A percentile compares a stretch with the other conserved stretches of the same genome.
Conservation (phyloP, 129 eudicot species). For the Calendula officinalis region DNA sequence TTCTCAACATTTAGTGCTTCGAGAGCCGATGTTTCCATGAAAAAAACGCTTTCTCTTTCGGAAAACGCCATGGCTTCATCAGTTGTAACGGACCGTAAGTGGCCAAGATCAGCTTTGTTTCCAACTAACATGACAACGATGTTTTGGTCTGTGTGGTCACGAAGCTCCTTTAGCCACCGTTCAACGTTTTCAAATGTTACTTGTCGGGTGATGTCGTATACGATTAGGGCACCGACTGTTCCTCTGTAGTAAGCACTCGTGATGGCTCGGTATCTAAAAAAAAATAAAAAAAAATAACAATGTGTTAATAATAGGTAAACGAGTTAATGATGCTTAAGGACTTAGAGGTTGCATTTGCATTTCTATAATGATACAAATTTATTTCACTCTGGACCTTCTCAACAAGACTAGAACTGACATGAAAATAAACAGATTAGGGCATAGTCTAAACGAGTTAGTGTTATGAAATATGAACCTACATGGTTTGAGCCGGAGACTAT, state of each 20-base stretch:
- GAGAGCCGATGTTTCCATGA: conserved; percentile 48
- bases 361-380: too few species aligned
- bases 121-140: conserved; percentile 48
- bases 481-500: too few species aligned
- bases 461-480: too few species aligned
- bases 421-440: too few species aligned
- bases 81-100: conserved; percentile 34
- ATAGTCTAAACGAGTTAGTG: too few species aligned
- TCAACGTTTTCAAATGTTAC: conserved; percentile 41
- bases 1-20: conserved; percentile 45
- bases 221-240: conserved; percentile 41
- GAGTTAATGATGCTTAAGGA: neutral
- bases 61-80: conserved; percentile 38
- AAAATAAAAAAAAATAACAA: neutral
- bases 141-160: conserved; percentile 42
- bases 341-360: too few species aligned
- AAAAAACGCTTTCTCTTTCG: conserved; percentile 34
- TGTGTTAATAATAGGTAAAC: neutral
- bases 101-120: conserved; percentile 42
- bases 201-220: conserved; percentile 34
- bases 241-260: conserved; percentile 40
- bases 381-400: too few species aligned
- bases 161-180: conserved; percentile 43
- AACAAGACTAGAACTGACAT: too few species aligned
- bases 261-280: conserved; percentile 35